phyloP scores from a whole-genome alignment of 495 filamentous ascomycete genomes.

The Neurospora africana region DNA sequence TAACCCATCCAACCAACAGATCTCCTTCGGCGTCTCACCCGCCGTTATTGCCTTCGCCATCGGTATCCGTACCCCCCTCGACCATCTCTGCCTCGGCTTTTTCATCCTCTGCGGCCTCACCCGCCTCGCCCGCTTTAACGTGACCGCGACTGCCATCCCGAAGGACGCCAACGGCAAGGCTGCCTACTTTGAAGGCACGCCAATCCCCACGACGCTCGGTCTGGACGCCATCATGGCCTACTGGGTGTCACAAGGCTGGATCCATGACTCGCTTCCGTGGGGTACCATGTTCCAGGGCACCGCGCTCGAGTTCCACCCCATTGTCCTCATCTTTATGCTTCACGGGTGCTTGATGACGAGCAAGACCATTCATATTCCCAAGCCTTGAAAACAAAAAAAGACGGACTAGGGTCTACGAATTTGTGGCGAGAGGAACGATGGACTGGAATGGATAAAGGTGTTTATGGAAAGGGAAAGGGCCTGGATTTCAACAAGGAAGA shows the following conservation, averaged over 20 bases:
- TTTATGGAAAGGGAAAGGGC: not conserved
- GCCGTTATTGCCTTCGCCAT: slow-evolving; percentile 80
- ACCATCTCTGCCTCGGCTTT: slow-evolving; percentile 74
- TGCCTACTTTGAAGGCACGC: slow-evolving; percentile 91
- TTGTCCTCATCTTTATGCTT: slow-evolving; percentile 66
- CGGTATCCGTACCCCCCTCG: slow-evolving; percentile 74
- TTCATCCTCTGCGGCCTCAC: slow-evolving; percentile 95
- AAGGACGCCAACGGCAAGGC: slow-evolving; percentile 88
- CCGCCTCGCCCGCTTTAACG: slow-evolving; percentile 92
- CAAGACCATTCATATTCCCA: slow-evolving; percentile 92
- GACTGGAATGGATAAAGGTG: not conserved
- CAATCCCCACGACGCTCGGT: slow-evolving; percentile 78
- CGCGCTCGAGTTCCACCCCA: slow-evolving; percentile 74
- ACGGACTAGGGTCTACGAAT: not conserved
- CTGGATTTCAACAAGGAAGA: slow-evolving; percentile 2
- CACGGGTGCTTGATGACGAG: slow-evolving; percentile 90
- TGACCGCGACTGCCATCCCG: slow-evolving; percentile 76
- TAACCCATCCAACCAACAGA: slow-evolving; percentile 36
- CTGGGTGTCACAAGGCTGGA: slow-evolving; percentile 74
- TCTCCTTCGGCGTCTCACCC: slow-evolving; percentile 91
- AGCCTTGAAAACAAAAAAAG: slow-evolving; percentile 45
- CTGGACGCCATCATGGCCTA: slow-evolving; percentile 80
- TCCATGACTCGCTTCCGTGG: slow-evolving; percentile 62
- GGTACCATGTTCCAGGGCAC: slow-evolving; percentile 58
- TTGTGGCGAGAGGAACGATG: not conserved